Evolutionary conservation across 2,329 filamentous ascomycete species (phyloP).

Genomic region (Sporothrix inflata): DNA sequence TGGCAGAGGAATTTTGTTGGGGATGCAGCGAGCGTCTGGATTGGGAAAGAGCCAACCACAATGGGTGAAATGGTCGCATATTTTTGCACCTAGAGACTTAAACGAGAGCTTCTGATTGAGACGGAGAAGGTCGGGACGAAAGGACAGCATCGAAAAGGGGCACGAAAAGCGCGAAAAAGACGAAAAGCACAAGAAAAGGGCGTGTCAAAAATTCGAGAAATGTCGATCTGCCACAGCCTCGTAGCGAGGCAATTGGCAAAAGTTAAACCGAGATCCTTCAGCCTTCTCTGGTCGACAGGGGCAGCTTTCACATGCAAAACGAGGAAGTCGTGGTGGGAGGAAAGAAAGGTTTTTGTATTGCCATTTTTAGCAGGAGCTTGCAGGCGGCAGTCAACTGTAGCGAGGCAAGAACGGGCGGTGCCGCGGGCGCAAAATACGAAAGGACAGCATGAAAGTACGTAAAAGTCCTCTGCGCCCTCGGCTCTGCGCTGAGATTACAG

Average conservation of each 20-base stretch:
- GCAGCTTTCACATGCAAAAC: slow-evolving; percentile 5
- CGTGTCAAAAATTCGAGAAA: background rate
- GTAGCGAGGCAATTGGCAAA: slow-evolving; percentile 18
- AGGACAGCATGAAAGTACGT: background rate
- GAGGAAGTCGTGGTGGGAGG: background rate
- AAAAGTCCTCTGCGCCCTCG: background rate
- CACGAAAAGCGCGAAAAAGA: background rate
- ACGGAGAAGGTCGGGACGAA: background rate
- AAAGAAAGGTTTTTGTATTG: background rate
- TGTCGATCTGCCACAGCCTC: background rate
- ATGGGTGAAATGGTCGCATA: background rate
- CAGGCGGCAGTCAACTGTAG: background rate
- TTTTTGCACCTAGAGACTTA: background rate
- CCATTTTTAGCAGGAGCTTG: slow-evolving; percentile 6
- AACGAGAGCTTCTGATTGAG: background rate
- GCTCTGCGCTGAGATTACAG: slow-evolving; percentile 11
- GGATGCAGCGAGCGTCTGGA: background rate
- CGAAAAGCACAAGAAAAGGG: too few relatives aligned
- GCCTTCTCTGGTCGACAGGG: slow-evolving; percentile 5
- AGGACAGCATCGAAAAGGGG: too few relatives aligned
- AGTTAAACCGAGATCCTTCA: slow-evolving; percentile 1
- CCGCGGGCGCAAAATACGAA: background rate
- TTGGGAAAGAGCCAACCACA: background rate
- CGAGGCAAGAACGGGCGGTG: background rate
- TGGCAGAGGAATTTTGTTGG: slow-evolving; percentile 6